These are phyloP conservation scores for Bisporella sp. DNA, from an alignment of 2,329 filamentous ascomycete genomes.

Conservation along the genomic window DNA sequence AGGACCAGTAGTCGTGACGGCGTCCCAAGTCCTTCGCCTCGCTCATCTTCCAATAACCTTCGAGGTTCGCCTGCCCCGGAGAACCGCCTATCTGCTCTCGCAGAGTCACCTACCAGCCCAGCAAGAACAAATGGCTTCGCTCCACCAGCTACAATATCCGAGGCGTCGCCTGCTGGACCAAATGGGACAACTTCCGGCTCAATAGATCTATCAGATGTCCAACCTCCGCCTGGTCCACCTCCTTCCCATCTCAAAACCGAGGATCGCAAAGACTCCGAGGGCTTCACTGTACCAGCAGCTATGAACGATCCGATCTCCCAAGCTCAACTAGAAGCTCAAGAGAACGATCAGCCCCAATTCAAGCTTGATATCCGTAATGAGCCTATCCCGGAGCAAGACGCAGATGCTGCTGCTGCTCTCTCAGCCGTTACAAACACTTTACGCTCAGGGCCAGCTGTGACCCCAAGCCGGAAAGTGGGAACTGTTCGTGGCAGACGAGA, in stretches of 20 bases:
- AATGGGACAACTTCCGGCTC: constrained; percentile 38
- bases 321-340: constrained; percentile 59
- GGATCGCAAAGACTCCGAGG: constrained; percentile 62
- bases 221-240: constrained; percentile 45
- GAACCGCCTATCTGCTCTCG: constrained; percentile 47
- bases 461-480: constrained; percentile 61
- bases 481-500: constrained; percentile 85
- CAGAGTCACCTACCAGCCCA: constrained; percentile 43
- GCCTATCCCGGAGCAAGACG: constrained; percentile 71
- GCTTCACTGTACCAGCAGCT: constrained; percentile 64
- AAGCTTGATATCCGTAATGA: constrained; percentile 75
- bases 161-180: constrained; percentile 22
- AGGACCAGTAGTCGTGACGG: constrained; percentile 58
- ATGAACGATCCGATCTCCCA: constrained; percentile 61
- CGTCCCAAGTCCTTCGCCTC: constrained; percentile 39
- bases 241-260: constrained; percentile 19
- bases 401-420: constrained; percentile 66
- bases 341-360: constrained; percentile 58
- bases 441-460: constrained; percentile 48
- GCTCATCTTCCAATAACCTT: constrained; percentile 52
- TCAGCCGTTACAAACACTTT: constrained; percentile 71
- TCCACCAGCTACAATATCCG: background rate
- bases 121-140: constrained; percentile 18
- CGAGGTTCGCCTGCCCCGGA: constrained; percentile 37
- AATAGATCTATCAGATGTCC: constrained; percentile 42